Percentiles rank a stretch among this genome's conserved stretches.
Evolutionary conservation across 805 yeast genomes (phyloP).

Genomic region (Suhomyces sp.): DNA sequence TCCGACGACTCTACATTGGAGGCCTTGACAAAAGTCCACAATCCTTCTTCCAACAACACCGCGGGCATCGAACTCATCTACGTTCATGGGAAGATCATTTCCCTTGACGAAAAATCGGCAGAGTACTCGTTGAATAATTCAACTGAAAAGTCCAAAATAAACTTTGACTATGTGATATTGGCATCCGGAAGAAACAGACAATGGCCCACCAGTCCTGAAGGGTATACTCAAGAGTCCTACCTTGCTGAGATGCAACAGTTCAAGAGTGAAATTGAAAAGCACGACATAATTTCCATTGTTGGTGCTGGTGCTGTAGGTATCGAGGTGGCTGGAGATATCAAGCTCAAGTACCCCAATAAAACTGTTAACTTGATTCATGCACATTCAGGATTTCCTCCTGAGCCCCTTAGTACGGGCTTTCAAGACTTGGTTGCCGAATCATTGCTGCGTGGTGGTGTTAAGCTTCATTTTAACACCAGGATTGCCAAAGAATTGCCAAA

Average conservation of each 20-base stretch:
- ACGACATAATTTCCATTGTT: constrained; percentile 41
- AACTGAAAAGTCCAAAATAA: constrained; percentile 12
- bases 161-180: constrained; percentile 47
- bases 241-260: constrained; percentile 43
- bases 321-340: constrained; percentile 43
- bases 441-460: constrained; percentile 26
- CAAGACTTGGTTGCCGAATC: constrained; percentile 26
- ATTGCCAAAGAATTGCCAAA: constrained; percentile 25
- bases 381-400: constrained; percentile 37
- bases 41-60: constrained; percentile 11
- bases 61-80: constrained; percentile 23
- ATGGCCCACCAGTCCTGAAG: constrained; percentile 58
- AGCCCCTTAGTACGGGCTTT: constrained; percentile 33
- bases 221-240: constrained; percentile 34
- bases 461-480: constrained; percentile 29
- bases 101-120: constrained; percentile 26
- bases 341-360: constrained; percentile 29
- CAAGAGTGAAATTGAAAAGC: constrained; percentile 26
- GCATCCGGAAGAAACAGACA: constrained; percentile 52
- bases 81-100: constrained; percentile 35
- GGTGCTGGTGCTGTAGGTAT: constrained; percentile 48
- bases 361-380: constrained; percentile 41
- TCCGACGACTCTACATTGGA: constrained; percentile 13
- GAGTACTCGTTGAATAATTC: constrained; percentile 20
- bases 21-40: constrained; percentile 1